These are phyloP conservation scores for Beauveria sp. DNA, from an alignment of 2,329 filamentous ascomycete genomes.

Conservation along the genomic window DNA sequence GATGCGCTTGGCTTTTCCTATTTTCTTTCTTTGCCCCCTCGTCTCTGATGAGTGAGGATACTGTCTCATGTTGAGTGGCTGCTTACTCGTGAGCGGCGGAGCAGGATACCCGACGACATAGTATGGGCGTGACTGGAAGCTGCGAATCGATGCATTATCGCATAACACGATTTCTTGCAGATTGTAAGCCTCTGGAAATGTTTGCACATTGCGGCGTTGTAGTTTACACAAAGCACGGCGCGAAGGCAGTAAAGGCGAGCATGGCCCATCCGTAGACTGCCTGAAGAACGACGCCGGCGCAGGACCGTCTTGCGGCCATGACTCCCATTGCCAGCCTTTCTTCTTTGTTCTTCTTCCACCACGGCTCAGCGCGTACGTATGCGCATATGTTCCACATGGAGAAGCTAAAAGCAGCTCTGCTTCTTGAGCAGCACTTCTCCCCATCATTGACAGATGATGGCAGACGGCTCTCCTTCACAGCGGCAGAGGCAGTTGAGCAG, in stretches of 20 bases:
- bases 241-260: conserved; percentile 9
- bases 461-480: too few relatives aligned
- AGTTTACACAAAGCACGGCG: conserved; percentile 5
- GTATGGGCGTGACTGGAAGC: neutral
- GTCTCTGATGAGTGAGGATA: neutral
- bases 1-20: too few relatives aligned
- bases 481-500: neutral
- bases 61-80: neutral
- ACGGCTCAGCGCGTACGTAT: neutral
- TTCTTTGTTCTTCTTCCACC: neutral
- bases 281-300: conserved; percentile 1
- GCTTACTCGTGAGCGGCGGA: neutral
- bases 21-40: neutral
- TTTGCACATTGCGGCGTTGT: neutral
- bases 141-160: neutral
- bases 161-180: neutral
- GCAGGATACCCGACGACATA: neutral
- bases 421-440: neutral
- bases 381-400: neutral
- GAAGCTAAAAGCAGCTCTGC: neutral
- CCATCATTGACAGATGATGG: too few relatives aligned
- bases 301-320: conserved; percentile 9
- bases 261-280: conserved; percentile 1
- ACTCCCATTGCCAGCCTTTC: neutral
- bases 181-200: neutral